A percentile compares a stretch with the other conserved stretches of the same genome.
Evolutionary conservation across 176 grass and related monocot species (phyloP).

Genomic region (Phragmites australis): DNA sequence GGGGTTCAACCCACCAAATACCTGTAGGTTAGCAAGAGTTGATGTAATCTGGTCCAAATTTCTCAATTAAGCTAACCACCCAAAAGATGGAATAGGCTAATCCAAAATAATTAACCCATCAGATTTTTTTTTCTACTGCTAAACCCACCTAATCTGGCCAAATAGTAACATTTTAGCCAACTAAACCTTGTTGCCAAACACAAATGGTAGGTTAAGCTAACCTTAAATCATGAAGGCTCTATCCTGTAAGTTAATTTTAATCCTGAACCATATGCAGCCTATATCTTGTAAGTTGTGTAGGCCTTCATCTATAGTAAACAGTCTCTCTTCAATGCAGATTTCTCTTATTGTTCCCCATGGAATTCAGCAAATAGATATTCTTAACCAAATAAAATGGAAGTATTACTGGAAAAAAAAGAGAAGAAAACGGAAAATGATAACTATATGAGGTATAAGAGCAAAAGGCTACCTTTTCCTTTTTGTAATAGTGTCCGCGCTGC

Average conservation of each 20-base stretch:
- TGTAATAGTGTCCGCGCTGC: constrained; percentile 61
- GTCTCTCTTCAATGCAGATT: neutral
- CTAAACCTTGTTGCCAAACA: neutral
- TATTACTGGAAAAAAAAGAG: neutral
- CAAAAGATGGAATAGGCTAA: neutral
- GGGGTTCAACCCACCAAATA: neutral
- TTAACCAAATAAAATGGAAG: constrained; percentile 11
- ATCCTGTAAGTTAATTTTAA: too few relatives aligned
- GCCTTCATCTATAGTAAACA: neutral
- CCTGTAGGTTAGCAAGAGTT: neutral
- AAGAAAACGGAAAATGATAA: neutral
- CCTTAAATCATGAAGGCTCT: too few relatives aligned
- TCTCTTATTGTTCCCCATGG: neutral
- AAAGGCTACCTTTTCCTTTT: constrained; percentile 73
- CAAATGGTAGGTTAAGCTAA: neutral
- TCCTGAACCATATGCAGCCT: too few relatives aligned
- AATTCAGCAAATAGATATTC: neutral
- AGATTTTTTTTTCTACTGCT: neutral
- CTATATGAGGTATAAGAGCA: neutral
- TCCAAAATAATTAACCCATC: neutral
- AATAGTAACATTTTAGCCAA: neutral
- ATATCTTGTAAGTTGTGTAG: neutral
- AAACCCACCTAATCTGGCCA: neutral
- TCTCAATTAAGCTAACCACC: neutral
- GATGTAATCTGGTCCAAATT: neutral